Conservation (phyloP, 257 asterid genomes). For the Solanum clarkiae region DNA sequence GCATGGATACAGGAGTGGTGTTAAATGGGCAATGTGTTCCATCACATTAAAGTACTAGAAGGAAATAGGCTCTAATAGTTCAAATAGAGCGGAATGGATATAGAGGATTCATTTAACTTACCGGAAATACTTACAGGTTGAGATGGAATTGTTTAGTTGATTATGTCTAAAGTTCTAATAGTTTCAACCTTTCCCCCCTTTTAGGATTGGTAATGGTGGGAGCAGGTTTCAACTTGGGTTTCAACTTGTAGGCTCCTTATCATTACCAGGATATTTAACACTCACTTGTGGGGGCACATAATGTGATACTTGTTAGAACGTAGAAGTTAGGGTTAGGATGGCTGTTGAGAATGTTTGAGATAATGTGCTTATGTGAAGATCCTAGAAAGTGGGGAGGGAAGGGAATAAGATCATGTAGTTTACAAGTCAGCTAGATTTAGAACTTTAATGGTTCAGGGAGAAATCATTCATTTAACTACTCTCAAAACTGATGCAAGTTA, state of each 20-base stretch:
- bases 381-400: background rate
- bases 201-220: background rate
- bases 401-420: background rate
- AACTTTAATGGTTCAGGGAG: background rate
- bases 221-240: too few species aligned
- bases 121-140: background rate
- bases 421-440: background rate
- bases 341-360: background rate
- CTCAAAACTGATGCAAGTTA: background rate
- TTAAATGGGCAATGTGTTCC: background rate
- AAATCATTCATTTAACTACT: background rate
- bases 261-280: background rate
- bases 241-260: background rate
- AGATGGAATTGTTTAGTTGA: background rate
- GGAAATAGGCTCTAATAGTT: background rate
- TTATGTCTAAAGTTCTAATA: background rate
- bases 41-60: background rate
- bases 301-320: background rate
- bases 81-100: background rate
- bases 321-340: background rate
- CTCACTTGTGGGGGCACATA: background rate
- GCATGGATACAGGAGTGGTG: background rate
- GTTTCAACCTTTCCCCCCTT: background rate
- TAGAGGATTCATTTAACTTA: background rate
- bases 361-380: background rate